These are phyloP conservation scores for Fusarium armeniacum DNA, from an alignment of 2,329 filamentous ascomycete genomes.

Conservation along the genomic window DNA sequence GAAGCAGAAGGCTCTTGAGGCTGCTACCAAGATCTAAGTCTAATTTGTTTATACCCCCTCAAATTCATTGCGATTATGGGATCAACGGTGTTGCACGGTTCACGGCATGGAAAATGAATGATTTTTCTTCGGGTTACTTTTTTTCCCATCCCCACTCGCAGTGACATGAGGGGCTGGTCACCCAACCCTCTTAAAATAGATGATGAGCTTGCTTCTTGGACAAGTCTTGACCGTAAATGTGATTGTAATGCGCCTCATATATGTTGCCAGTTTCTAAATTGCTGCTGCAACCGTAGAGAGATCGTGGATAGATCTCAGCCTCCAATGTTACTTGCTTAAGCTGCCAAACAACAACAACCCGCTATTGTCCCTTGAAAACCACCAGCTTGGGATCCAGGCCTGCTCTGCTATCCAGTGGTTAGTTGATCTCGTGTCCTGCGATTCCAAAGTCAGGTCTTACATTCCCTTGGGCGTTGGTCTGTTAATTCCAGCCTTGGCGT, in stretches of 20 bases:
- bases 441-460: neutral
- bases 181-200: conserved; percentile 57
- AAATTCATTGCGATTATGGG: conserved; percentile 58
- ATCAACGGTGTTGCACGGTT: conserved; percentile 60
- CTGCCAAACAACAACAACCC: too few relatives aligned
- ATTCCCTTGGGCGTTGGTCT: neutral
- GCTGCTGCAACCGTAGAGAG: too few relatives aligned
- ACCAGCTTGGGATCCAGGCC: too few relatives aligned
- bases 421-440: neutral
- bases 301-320: too few relatives aligned
- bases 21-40: conserved; percentile 95
- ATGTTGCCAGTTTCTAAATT: neutral
- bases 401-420: too few relatives aligned
- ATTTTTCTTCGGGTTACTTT: conserved; percentile 56
- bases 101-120: conserved; percentile 61
- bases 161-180: conserved; percentile 48
- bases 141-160: conserved; percentile 49
- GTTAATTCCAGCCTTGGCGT: neutral
- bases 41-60: conserved; percentile 57
- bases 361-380: too few relatives aligned
- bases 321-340: too few relatives aligned
- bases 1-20: conserved; percentile 94
- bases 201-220: conserved; percentile 50
- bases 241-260: neutral
- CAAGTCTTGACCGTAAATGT: conserved; percentile 32